phyloP scores from a whole-genome alignment of 2,329 filamentous ascomycete species.

The Aurifilum marmelostoma region DNA sequence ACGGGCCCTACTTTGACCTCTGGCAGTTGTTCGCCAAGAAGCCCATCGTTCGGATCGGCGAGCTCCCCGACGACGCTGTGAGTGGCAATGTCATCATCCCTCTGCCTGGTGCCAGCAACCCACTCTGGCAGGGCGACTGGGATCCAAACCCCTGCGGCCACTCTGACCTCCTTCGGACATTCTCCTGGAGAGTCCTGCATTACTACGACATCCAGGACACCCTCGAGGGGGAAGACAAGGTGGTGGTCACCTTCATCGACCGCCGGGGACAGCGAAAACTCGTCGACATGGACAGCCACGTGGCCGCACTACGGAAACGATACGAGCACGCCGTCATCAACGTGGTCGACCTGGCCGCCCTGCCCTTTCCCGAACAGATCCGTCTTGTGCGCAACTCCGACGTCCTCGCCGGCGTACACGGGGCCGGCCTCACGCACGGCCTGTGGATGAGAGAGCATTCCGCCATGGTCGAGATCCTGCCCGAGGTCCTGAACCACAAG shows the following conservation, averaged over 20 bases:
- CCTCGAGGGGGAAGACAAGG: conserved; percentile 4
- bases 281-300: conserved; percentile 42
- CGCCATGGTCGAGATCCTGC: conserved; percentile 48
- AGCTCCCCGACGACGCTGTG: conserved; percentile 31
- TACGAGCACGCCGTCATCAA: conserved; percentile 13
- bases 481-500: conserved; percentile 39
- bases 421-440: conserved; percentile 46
- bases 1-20: conserved; percentile 37
- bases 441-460: conserved; percentile 44
- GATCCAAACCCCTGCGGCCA: conserved; percentile 37
- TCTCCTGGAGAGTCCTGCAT: conserved; percentile 38
- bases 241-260: conserved; percentile 27
- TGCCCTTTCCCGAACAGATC: conserved; percentile 44
- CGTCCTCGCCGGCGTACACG: conserved; percentile 48
- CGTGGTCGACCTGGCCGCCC: conserved; percentile 42
- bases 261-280: conserved; percentile 3
- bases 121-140: conserved; percentile 47
- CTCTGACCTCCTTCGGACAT: conserved; percentile 38
- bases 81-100: conserved; percentile 43
- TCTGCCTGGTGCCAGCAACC: conserved; percentile 45
- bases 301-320: conserved; percentile 12
- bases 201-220: conserved; percentile 33
- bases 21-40: conserved; percentile 40
- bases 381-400: conserved; percentile 42
- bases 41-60: conserved; percentile 34